Conservation (phyloP, 805 yeast species). For the Schizosaccharomyces japonicus region DNA sequence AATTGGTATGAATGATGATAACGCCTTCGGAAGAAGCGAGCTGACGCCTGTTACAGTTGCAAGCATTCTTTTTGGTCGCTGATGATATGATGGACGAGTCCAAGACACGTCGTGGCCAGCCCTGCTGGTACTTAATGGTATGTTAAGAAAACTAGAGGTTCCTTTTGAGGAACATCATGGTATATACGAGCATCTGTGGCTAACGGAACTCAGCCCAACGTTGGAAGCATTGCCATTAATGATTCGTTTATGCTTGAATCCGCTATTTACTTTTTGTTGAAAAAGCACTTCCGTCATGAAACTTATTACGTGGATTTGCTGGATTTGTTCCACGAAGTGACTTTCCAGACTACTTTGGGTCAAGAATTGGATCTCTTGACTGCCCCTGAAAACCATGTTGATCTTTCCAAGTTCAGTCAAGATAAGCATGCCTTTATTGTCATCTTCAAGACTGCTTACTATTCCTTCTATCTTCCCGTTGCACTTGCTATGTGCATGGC, state of each 20-base stretch:
- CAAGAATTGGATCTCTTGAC: conserved; percentile 87
- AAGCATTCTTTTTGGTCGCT: conserved; percentile 89
- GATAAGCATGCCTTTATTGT: conserved; percentile 87
- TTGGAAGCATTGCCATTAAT: conserved; percentile 84
- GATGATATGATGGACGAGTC: conserved; percentile 97
- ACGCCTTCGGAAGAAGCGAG: too few species aligned
- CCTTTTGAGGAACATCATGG: background rate
- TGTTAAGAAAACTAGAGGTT: background rate
- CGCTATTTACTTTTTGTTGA: conserved; percentile 68
- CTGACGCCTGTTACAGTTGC: too few species aligned
- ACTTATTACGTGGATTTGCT: conserved; percentile 67
- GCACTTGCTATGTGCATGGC: conserved; percentile 89
- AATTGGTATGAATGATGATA: too few species aligned
- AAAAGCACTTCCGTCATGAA: conserved; percentile 67
- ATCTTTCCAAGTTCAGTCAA: conserved; percentile 62
- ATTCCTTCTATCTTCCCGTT: conserved; percentile 90
- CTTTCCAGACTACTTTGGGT: conserved; percentile 93
- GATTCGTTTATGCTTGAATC: conserved; percentile 94
- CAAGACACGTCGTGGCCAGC: conserved; percentile 92
- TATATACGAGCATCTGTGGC: too few species aligned
- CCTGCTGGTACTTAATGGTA: conserved; percentile 66
- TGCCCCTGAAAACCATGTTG: conserved; percentile 89
- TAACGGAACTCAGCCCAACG: too few species aligned
- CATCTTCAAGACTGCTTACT: conserved; percentile 88
- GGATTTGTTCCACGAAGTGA: conserved; percentile 82